Base-by-base conservation (phyloP, 2,329 filamentous ascomycete species). In the Pseudogymnoascus sp. region DNA sequence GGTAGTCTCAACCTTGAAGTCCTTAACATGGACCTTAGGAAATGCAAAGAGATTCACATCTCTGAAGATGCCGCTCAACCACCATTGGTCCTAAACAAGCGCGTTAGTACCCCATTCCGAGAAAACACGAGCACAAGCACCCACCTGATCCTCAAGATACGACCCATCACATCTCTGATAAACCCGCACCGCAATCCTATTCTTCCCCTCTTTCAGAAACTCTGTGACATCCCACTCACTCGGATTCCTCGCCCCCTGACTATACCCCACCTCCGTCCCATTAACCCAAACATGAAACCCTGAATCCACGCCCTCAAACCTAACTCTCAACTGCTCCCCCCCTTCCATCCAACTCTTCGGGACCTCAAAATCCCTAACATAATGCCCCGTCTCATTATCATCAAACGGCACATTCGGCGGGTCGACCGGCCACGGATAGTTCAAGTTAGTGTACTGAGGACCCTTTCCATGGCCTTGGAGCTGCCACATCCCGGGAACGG, bases 271-370 rank as follows among this genome's bases (percentile, higher is more conserved):
- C 65, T 80, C 75, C 60, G 77, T 75, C 0, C 81, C 82, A 68
- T 86, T 85, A 2, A 86, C 71, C 77, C 79, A 85, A 6, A 85
- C 74, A 71, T 85, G 81, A 66, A 82, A 85, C 0, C 82, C 79
- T 64, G 80, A 80, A 66, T 85, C 83, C 1, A 85, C 83, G 1
- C 83, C 83, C 65, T 85, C 83, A 63, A 85, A 85, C 31, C 83
- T 75, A 10, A 85, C 71, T 16, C 82, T 76, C 34, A 84, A 72
- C 63, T 83, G 80, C 23, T 68, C 64, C 1, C 16, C 23, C 4
- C 5, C 31, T 1, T 37, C 11, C 23, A 23, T 8, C 65, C 77
- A 76, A n/a, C 74, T 70, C 25, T 73, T 65, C 2, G 80, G 81
- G 7, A 84, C 72, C 2, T 71, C 71, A 69, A 85, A 83, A 31